A percentile compares a stretch with the other conserved stretches of the same genome.
phyloP scores from a whole-genome alignment of 129 eudicot species.

The Flaveria trinervia region DNA sequence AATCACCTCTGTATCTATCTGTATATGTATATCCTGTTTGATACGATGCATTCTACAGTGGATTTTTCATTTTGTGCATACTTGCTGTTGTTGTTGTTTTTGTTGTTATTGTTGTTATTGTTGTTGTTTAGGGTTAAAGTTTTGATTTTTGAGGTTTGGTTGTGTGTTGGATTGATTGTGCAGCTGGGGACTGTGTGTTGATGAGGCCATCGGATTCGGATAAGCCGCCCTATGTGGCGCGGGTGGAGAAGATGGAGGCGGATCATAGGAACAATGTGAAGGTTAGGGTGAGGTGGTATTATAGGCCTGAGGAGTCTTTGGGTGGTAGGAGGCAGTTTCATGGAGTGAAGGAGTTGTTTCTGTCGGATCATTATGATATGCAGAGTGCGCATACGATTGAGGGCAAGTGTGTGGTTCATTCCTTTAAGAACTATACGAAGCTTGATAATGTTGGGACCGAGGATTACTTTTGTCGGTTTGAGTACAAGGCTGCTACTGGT shows the following conservation, averaged over 20 bases:
- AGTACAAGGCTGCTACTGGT: conserved; percentile 30
- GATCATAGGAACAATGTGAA: conserved; percentile 88
- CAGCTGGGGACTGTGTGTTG: conserved; percentile 25
- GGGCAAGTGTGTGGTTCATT: conserved; percentile 91
- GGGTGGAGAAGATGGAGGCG: conserved; percentile 25
- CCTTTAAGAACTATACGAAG: conserved; percentile 92
- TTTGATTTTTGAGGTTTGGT: conserved; percentile 19
- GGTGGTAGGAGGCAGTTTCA: conserved; percentile 96
- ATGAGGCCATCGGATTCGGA: conserved; percentile 14
- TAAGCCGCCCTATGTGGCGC: conserved; percentile 25
- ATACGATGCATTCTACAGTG: too few relatives aligned
- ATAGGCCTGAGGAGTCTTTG: conserved; percentile 86
- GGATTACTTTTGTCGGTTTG: conserved; percentile 29
- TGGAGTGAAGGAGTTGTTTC: conserved; percentile 86
- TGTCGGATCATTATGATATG: conserved; percentile 87
- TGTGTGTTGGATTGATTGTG: background rate
- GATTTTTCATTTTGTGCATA: too few relatives aligned
- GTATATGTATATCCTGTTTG: background rate
- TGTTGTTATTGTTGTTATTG: too few relatives aligned
- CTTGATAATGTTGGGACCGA: conserved; percentile 58
- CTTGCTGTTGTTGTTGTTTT: too few relatives aligned
- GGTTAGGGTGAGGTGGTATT: conserved; percentile 91
- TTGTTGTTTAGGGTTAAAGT: conserved; percentile 11
- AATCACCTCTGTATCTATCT: conserved; percentile 14
- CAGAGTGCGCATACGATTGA: conserved; percentile 97